Base-by-base conservation (phyloP, 805 yeast species). In the Suhomyces kilbournensis region DNA sequence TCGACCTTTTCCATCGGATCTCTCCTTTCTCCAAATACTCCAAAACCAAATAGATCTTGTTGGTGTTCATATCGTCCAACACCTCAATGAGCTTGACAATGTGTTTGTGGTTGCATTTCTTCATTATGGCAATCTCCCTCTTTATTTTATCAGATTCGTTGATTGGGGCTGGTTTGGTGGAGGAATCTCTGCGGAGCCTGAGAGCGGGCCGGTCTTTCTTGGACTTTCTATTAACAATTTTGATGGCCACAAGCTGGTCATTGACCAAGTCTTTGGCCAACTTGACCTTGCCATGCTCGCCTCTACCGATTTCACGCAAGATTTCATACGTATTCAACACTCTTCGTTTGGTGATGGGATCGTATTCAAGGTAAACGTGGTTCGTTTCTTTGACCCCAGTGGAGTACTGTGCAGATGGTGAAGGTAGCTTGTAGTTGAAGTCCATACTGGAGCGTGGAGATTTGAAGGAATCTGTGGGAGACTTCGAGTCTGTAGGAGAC, bases 261-360 rank as follows among this genome's bases (percentile, higher is more conserved):
- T 78, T 69, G n/a, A 80, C 76, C 50, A 85, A 69, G 65, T 92
- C 93, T 54, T 81, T 81, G 0, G 96, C 99, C 17, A 94, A 77
- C 67, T 94, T 94, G 43, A 94, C 99, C 67, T 90, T 93, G n/a
- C 99, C 98, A 70, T 93, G 98, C 67, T 92, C 97, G n/a, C 99
- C 99, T 34, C 88, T 78, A 9, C 99, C 99, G 26, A 94, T 76
- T 70, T 92, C 97, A 23, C 80, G 77, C 28, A 91, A 70, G 35
- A 94, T 88, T 68, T 94, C 99, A 66, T 92, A 94, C 0, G 96
- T 84, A 70, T 94, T 94, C 55, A 94, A 76, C 34, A 86, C 83
- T 65, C 92, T 88, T 48, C 94, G 81, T 55, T 86, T 84, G 1
- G 86, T 83, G 4, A 87, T 80, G 0, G 98, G 97, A 67, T 94